phyloP scores from a whole-genome alignment of 2,329 filamentous ascomycete species.

The Calonectria honghensis region DNA sequence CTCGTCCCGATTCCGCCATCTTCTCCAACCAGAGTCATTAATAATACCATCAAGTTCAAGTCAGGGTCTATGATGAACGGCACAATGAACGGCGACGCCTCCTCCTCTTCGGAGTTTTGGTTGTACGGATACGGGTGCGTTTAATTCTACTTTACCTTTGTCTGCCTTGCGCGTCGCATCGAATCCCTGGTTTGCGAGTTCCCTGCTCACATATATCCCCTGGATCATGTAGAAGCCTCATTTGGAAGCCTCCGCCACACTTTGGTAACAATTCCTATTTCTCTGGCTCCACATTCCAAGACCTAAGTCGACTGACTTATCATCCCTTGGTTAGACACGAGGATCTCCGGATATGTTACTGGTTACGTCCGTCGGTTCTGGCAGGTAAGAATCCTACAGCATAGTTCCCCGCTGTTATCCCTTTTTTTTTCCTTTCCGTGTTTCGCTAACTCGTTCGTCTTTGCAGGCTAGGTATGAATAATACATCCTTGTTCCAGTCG shows the following conservation, averaged over 20 bases:
- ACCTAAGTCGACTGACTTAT: conserved; percentile 28
- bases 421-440: conserved; percentile 18
- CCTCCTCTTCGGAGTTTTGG: conserved; percentile 83
- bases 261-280: conserved; percentile 79
- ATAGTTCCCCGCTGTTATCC: background rate
- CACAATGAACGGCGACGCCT: conserved; percentile 62
- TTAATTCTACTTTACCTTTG: background rate
- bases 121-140: conserved; percentile 95
- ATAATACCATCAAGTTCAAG: conserved; percentile 39
- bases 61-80: background rate
- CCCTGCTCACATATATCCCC: conserved; percentile 38
- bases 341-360: conserved; percentile 91
- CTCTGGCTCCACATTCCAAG: conserved; percentile 28
- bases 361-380: conserved; percentile 97
- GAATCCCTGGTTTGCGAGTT: background rate
- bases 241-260: conserved; percentile 98
- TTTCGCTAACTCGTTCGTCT: conserved; percentile 35
- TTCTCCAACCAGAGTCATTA: conserved; percentile 40
- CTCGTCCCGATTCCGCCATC: conserved; percentile 19
- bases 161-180: conserved; percentile 2
- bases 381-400: conserved; percentile 81
- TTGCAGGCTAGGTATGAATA: conserved; percentile 59
- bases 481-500: background rate
- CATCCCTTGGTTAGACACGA: conserved; percentile 78
- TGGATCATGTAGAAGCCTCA: conserved; percentile 79